These are phyloP conservation scores for Sequoiadendron giganteum DNA, from an alignment of 75 land plant genomes.

Conservation along the genomic window DNA sequence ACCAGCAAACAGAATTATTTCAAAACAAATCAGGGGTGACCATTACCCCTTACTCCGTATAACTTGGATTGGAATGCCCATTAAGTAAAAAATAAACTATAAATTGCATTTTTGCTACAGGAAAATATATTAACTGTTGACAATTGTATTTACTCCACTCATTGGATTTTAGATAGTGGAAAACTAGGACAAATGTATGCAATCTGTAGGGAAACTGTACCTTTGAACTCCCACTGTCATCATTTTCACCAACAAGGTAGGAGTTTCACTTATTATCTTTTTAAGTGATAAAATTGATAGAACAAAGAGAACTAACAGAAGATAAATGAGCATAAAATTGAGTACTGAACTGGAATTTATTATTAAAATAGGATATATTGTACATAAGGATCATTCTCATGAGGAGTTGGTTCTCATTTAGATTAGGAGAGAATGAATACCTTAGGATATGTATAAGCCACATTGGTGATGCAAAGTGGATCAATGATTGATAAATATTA, in stretches of 20 bases:
- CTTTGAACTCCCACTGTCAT: background rate
- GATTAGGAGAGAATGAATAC: background rate
- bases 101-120: background rate
- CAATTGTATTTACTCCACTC: background rate
- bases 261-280: background rate
- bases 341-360: background rate
- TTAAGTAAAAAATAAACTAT: background rate
- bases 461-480: background rate
- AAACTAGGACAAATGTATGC: background rate
- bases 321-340: background rate
- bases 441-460: background rate
- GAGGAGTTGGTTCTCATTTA: background rate
- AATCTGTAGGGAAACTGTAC: background rate
- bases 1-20: too few relatives aligned
- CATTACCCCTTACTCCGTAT: background rate
- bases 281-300: background rate
- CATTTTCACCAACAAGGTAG: background rate
- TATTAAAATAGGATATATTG: background rate
- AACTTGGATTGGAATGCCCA: background rate
- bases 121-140: background rate
- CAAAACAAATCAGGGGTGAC: too few relatives aligned
- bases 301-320: background rate
- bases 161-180: background rate
- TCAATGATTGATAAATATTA: background rate
- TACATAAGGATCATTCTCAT: background rate